phyloP scores from a whole-genome alignment of 2,329 filamentous ascomycete species.

The Colletotrichum simmondsii region DNA sequence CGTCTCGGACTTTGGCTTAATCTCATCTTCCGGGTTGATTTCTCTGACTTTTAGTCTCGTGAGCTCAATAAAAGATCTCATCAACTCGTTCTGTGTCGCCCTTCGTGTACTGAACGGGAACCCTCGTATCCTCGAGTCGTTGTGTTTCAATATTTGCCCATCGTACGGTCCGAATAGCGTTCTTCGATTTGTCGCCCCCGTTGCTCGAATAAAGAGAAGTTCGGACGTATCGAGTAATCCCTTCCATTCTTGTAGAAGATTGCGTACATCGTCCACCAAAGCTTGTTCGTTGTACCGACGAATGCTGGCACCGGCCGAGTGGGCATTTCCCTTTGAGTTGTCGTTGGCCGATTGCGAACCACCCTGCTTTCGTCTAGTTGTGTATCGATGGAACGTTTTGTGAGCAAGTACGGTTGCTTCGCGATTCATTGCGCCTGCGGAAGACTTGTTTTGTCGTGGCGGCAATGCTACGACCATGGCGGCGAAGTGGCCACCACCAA shows the following conservation, averaged over 20 bases:
- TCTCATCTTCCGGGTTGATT: conserved; percentile 73
- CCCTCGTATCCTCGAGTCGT: conserved; percentile 82
- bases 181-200: conserved; percentile 84
- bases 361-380: conserved; percentile 94
- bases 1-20: conserved; percentile 53
- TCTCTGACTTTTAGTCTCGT: conserved; percentile 88
- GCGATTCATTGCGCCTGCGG: conserved; percentile 78
- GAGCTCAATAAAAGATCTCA: conserved; percentile 93
- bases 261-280: conserved; percentile 86
- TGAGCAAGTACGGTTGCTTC: conserved; percentile 91
- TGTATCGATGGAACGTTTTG: conserved; percentile 98
- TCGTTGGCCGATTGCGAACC: conserved; percentile 95
- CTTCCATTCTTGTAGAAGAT: conserved; percentile 86
- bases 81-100: conserved; percentile 92
- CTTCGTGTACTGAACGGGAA: conserved; percentile 95
- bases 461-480: conserved; percentile 94
- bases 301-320: conserved; percentile 90
- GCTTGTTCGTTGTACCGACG: conserved; percentile 95
- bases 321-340: conserved; percentile 90
- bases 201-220: conserved; percentile 88
- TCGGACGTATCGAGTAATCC: conserved; percentile 84
- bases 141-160: conserved; percentile 81
- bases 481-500: conserved; percentile 96
- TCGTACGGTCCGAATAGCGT: conserved; percentile 94
- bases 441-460: conserved; percentile 79